phyloP scores from a whole-genome alignment of 305 asterid species.

The Solanum hybrid region DNA sequence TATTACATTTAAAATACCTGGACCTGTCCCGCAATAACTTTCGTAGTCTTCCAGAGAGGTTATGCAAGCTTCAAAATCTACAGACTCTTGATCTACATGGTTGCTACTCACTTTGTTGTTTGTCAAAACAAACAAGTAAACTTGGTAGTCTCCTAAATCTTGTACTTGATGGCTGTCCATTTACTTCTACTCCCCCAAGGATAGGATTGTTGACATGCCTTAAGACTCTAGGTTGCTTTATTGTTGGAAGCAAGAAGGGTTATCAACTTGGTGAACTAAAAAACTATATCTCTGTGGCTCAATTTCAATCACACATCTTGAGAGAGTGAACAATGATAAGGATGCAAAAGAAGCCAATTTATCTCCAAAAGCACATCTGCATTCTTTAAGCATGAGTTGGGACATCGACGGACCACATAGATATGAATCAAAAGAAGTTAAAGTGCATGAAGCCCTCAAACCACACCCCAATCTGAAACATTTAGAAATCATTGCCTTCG shows the following conservation, averaged over 20 bases:
- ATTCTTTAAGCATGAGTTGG: not conserved
- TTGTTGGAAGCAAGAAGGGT: not conserved
- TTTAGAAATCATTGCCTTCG: not conserved
- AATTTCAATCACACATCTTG: not conserved
- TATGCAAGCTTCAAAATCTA: conserved; percentile 19
- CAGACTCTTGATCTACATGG: conserved; percentile 11
- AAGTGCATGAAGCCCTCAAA: not conserved
- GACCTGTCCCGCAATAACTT: conserved; percentile 18
- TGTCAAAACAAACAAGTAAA: not conserved
- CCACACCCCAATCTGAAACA: not conserved
- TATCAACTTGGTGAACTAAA: not conserved
- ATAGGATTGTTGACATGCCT: conserved; percentile 13
- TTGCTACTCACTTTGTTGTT: conserved; percentile 12
- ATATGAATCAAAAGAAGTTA: not conserved
- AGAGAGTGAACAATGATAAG: not conserved
- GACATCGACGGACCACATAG: not conserved
- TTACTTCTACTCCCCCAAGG: not conserved
- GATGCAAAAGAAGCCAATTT: not conserved
- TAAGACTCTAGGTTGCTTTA: not conserved
- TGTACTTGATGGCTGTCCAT: not conserved
- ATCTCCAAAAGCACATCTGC: not conserved
- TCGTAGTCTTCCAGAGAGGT: conserved; percentile 13
- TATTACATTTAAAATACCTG: conserved; percentile 36
- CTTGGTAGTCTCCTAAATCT: not conserved
- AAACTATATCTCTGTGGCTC: conserved; percentile 4